phyloP scores from a whole-genome alignment of 1,284 basidiomycete genomes.

The Ceratobasidium sp. region DNA sequence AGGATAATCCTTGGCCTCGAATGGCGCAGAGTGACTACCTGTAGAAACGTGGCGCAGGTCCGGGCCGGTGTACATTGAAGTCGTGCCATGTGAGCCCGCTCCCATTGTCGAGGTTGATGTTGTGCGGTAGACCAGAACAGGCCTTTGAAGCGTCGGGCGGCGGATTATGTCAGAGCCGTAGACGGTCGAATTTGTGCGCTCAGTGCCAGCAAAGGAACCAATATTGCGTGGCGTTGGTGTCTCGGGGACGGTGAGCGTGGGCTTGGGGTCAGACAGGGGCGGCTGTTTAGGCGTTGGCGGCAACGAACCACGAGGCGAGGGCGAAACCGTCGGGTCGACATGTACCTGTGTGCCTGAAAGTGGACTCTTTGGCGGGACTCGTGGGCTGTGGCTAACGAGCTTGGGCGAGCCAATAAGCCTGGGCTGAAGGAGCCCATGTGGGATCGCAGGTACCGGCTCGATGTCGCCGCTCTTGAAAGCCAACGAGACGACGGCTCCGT shows the following conservation, averaged over 20 bases:
- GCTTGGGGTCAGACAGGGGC: neutral
- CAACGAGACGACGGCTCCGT: slow-evolving; percentile 47
- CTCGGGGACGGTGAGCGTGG: slow-evolving; percentile 2
- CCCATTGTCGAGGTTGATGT: slow-evolving; percentile 10
- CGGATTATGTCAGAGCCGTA: slow-evolving; percentile 36
- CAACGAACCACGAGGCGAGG: neutral
- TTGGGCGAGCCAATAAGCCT: slow-evolving; percentile 27
- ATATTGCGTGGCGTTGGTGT: neutral
- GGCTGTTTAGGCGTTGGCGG: neutral
- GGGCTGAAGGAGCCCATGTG: slow-evolving; percentile 30
- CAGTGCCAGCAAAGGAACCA: neutral
- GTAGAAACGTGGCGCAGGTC: slow-evolving; percentile 22
- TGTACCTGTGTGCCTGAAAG: neutral
- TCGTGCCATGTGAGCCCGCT: neutral
- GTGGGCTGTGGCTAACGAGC: slow-evolving; percentile 3
- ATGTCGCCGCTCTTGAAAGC: slow-evolving; percentile 46
- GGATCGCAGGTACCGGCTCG: slow-evolving; percentile 38
- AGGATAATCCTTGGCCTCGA: slow-evolving; percentile 23
- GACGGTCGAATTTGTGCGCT: slow-evolving; percentile 1
- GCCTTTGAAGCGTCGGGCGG: slow-evolving; percentile 4
- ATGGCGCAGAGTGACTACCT: slow-evolving; percentile 11
- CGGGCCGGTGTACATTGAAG: slow-evolving; percentile 16
- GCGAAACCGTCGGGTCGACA: neutral
- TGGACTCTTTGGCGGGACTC: neutral
- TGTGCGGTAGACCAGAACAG: neutral